phyloP scores from a whole-genome alignment of 768 basidiomycete species.

The Tricholoma bakamatsutake region DNA sequence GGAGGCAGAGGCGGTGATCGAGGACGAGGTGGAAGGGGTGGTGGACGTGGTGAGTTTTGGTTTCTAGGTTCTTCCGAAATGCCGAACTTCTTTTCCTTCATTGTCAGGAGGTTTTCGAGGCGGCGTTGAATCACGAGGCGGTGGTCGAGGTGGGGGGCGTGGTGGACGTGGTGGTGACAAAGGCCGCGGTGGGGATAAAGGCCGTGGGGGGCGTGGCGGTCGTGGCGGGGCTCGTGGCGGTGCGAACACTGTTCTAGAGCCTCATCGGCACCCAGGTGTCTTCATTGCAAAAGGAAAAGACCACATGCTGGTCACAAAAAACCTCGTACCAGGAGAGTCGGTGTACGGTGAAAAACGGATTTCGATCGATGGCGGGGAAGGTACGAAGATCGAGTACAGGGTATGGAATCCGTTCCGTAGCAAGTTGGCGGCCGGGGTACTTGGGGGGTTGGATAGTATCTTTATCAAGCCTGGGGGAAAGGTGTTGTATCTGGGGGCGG shows the following conservation, averaged over 20 bases:
- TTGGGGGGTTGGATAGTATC: conserved; percentile 92
- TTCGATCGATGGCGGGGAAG: conserved; percentile 70
- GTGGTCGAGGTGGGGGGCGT: conserved; percentile 35
- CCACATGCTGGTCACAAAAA: conserved; percentile 94
- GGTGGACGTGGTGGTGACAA: conserved; percentile 35
- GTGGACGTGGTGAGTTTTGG: conserved; percentile 24
- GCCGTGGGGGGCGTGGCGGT: conserved; percentile 51
- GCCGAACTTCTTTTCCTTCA: conserved; percentile 1
- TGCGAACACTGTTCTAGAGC: conserved; percentile 86
- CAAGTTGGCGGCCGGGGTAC: conserved; percentile 94
- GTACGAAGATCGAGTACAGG: conserved; percentile 90
- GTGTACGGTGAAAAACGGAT: conserved; percentile 99
- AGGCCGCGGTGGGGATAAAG: conserved; percentile 39
- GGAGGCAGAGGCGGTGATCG: conserved; percentile 34
- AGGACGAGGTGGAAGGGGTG: conserved; percentile 35
- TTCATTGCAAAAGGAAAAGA: conserved; percentile 99
- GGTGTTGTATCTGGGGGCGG: conserved; percentile 96
- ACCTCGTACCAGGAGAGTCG: conserved; percentile 94
- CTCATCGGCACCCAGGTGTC: conserved; percentile 90
- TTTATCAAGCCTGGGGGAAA: conserved; percentile 92
- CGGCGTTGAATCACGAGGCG: conserved; percentile 31
- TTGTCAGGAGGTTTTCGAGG: conserved; percentile 28
- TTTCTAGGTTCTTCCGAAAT: not conserved
- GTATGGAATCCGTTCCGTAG: conserved; percentile 99
- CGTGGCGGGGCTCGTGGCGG: conserved; percentile 76